A percentile compares a stretch with the other conserved stretches of the same genome.
Conservation (phyloP, 805 yeast species). For the Ogataea trehaloabstinens region DNA sequence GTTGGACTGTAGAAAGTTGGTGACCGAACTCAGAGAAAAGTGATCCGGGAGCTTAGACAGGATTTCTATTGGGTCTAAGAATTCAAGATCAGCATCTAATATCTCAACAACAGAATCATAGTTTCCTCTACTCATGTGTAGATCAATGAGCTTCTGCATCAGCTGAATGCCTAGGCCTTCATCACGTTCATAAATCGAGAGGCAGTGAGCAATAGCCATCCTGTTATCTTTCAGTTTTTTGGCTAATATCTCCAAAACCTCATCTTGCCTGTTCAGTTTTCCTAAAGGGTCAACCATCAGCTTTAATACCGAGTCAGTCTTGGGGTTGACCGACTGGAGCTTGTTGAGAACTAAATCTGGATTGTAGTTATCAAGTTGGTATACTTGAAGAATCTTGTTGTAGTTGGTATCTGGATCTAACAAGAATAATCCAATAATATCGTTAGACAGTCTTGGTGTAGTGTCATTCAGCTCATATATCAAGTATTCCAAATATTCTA, state of each 20-base stretch:
- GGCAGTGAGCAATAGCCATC: constrained; percentile 62
- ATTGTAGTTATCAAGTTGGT: constrained; percentile 36
- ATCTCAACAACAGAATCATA: constrained; percentile 29
- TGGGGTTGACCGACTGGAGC: constrained; percentile 16
- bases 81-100: constrained; percentile 22
- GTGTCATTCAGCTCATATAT: constrained; percentile 39
- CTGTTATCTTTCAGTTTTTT: constrained; percentile 54
- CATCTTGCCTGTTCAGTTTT: constrained; percentile 57
- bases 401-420: constrained; percentile 21
- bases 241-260: constrained; percentile 60
- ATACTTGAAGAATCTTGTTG: constrained; percentile 35
- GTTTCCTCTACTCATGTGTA: constrained; percentile 27
- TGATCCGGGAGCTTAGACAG: constrained; percentile 51
- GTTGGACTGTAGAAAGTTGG: constrained; percentile 43
- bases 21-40: constrained; percentile 43
- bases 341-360: constrained; percentile 33
- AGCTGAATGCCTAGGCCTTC: constrained; percentile 39
- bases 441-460: constrained; percentile 39
- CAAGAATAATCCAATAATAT: constrained; percentile 46
- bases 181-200: constrained; percentile 40
- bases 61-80: constrained; percentile 33
- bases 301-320: constrained; percentile 27
- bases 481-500: constrained; percentile 53
- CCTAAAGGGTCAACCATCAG: constrained; percentile 58
- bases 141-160: constrained; percentile 49